Percentiles rank a stretch among this genome's conserved stretches.
Conservation (phyloP, 2,329 filamentous ascomycete species). For the Trichoderma pleuroti region DNA sequence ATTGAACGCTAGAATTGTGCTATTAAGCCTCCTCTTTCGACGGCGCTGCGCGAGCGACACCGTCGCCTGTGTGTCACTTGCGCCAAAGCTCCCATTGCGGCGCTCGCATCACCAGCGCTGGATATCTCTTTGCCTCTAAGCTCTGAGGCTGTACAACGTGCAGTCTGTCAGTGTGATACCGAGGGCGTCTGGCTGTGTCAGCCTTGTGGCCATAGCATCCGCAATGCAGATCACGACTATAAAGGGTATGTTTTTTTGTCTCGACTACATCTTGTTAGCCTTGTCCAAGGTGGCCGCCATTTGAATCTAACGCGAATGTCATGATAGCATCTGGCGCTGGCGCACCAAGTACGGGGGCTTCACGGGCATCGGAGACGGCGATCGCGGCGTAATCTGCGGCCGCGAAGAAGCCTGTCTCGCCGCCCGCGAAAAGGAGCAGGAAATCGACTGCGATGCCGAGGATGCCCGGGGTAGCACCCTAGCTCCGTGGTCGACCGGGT, state of each 20-base stretch:
- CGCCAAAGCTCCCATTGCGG: conserved; percentile 63
- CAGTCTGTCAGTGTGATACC: conserved; percentile 50
- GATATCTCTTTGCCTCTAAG: conserved; percentile 46
- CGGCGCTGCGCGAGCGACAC: conserved; percentile 68
- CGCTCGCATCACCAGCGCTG: conserved; percentile 46
- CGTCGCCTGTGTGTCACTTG: conserved; percentile 78
- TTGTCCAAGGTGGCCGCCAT: background rate
- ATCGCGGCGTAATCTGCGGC: conserved; percentile 84
- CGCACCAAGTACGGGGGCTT: conserved; percentile 79
- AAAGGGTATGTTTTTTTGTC: conserved; percentile 43
- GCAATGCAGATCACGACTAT: conserved; percentile 57
- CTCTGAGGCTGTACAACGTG: conserved; percentile 54
- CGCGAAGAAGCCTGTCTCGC: conserved; percentile 74
- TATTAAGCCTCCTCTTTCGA: conserved; percentile 71
- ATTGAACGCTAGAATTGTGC: conserved; percentile 69
- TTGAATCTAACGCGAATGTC: background rate
- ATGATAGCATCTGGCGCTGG: conserved; percentile 76
- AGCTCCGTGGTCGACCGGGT: conserved; percentile 22
- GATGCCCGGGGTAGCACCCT: conserved; percentile 54
- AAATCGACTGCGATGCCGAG: conserved; percentile 81
- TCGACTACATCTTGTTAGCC: background rate
- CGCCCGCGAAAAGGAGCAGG: conserved; percentile 72
- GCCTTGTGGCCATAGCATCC: conserved; percentile 72
- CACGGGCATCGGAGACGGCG: conserved; percentile 82
- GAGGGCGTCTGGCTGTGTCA: conserved; percentile 79